Base-by-base conservation (phyloP, 2,329 filamentous ascomycete genomes). In the Botrytis galanthina region DNA sequence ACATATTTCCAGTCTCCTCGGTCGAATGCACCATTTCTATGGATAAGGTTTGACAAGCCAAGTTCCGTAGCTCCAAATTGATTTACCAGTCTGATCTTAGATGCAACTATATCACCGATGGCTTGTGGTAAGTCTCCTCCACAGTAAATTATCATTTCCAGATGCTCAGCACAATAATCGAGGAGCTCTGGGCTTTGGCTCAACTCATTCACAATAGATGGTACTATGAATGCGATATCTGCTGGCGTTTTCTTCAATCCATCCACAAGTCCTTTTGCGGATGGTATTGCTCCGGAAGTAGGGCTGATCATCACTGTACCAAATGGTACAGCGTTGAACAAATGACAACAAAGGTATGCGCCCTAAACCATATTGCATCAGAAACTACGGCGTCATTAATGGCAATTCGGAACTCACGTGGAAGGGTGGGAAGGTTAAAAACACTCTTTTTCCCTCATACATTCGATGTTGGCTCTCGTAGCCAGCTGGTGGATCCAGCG, bases 111-210 rank as follows among this genome's bases (percentile, higher is more conserved):
- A 32, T 73, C 62, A 9, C 70, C 73, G 1, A 48, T 29, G 20
- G n/a, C 48, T 32, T 68, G 42, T 20, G 73, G 73, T 4, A 74
- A 35, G 68, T 60, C 61, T n/a, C 73, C 73, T 42, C 70, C 73
- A 22, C 44, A 57, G 46, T 66, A 74, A 10, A 67, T 57, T 3
- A 74, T 20, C 29, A 54, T 48, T 32, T 72, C 54, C 9, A 72
- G 9, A 29, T 63, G 18, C 35, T 39, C 3, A 5, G 59, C 69
- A 26, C 62, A 54, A 42, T 42, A 61, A 6, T 74, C 54, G 6
- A 72, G 29, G 5, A 72, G 46, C 7, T 54, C 35, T 22, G 37
- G n/a, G 26, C 37, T 44, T 42, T 66, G 71, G 6, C 60, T 54
- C 18, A 74, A 32, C 29, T 72, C 73, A 22, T 51, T 48, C 3